Conservation (phyloP, 1,284 basidiomycete genomes). For the Lignosus rhinocerotis region DNA sequence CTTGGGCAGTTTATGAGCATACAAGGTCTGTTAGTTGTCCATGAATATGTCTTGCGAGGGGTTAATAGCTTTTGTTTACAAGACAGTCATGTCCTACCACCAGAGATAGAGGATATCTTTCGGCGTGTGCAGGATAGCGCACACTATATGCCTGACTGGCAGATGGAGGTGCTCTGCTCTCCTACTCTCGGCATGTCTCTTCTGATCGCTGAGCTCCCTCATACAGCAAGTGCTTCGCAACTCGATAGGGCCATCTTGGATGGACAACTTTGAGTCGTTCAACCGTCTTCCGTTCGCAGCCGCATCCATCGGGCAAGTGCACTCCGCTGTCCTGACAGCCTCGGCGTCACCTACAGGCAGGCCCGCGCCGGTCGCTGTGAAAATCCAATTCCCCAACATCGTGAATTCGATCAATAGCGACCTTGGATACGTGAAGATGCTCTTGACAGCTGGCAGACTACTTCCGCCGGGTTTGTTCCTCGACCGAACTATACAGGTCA, state of each 20-base stretch:
- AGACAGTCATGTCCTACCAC: conserved; percentile 89
- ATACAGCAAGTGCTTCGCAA: conserved; percentile 71
- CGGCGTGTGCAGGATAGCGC: conserved; percentile 92
- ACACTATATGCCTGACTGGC: conserved; percentile 99
- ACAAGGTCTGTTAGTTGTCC: conserved; percentile 62
- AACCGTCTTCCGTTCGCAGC: conserved; percentile 91
- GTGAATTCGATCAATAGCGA: conserved; percentile 86
- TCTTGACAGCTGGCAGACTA: conserved; percentile 79
- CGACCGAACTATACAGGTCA: conserved; percentile 85
- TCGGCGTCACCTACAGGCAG: conserved; percentile 50
- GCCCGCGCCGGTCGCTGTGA: conserved; percentile 79
- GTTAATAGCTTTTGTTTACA: neutral
- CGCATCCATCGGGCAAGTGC: conserved; percentile 97
- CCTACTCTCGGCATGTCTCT: neutral
- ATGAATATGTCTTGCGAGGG: neutral
- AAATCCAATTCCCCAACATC: conserved; percentile 96
- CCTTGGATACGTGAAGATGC: conserved; percentile 81
- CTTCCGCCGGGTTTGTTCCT: conserved; percentile 90
- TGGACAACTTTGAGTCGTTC: conserved; percentile 72
- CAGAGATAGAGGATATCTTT: conserved; percentile 88
- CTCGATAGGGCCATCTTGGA: conserved; percentile 82
- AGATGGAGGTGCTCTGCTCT: conserved; percentile 74
- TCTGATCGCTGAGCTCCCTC: neutral
- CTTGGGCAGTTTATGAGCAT: conserved; percentile 98
- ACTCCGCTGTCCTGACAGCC: conserved; percentile 68